phyloP scores from a whole-genome alignment of 345 rosid species.

The Kandelia obovata region DNA sequence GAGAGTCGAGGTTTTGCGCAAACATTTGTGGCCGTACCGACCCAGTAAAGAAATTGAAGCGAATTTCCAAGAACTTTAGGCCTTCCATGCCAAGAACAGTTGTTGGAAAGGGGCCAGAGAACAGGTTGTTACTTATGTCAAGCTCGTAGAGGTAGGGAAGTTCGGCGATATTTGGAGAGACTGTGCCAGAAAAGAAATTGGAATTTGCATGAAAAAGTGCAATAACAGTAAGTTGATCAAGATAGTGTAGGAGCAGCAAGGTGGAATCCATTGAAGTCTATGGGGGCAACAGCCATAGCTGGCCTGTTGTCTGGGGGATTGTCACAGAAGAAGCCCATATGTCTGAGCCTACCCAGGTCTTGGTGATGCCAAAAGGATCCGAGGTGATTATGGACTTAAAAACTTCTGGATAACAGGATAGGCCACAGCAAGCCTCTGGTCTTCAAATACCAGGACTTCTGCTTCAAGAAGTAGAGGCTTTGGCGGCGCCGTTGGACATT shows the following conservation, averaged over 20 bases:
- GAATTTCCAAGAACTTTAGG: constrained; percentile 63
- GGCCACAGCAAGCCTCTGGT: constrained; percentile 62
- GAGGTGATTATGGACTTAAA: constrained; percentile 56
- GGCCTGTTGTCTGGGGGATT: constrained; percentile 74
- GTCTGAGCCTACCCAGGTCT: constrained; percentile 70
- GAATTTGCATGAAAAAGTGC: constrained; percentile 90
- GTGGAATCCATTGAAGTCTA: constrained; percentile 86
- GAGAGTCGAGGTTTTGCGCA: constrained; percentile 51
- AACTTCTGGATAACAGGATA: constrained; percentile 75
- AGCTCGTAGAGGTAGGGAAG: constrained; percentile 80
- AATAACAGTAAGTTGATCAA: constrained; percentile 66
- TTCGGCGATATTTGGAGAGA: constrained; percentile 51
- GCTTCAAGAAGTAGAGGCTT: constrained; percentile 18
- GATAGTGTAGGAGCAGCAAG: constrained; percentile 66
- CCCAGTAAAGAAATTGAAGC: constrained; percentile 69
- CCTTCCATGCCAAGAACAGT: constrained; percentile 51
- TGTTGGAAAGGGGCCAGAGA: constrained; percentile 69
- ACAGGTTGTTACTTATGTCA: constrained; percentile 71
- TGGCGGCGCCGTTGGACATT: constrained; percentile 23
- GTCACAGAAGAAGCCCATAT: constrained; percentile 80
- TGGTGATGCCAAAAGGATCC: constrained; percentile 65
- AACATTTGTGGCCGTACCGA: constrained; percentile 70
- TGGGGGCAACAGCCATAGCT: constrained; percentile 66
- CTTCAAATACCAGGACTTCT: constrained; percentile 40
- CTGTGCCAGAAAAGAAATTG: constrained; percentile 59